Base-by-base conservation (phyloP, 2,329 filamentous ascomycete genomes). In the Phyllosticta capitalensis region DNA sequence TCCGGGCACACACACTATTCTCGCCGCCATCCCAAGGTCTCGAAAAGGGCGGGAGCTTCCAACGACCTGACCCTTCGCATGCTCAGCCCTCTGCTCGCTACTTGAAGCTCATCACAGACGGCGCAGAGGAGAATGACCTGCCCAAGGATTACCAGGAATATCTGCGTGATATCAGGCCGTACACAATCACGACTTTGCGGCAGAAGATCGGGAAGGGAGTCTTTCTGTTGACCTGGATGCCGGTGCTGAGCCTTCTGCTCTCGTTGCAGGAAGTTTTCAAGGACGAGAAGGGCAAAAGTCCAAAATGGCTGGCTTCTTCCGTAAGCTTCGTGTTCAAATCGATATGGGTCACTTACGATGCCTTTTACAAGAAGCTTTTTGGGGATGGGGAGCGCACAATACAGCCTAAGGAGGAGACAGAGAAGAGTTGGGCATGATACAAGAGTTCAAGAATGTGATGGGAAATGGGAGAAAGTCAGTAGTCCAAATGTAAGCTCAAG, bases 81-180 rank as follows among this genome's bases (percentile, higher is more conserved):
- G 88, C 91, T 0, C 90, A 96, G 73, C 82, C 94, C 0, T 95
- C 90, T 1, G 79, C 83, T 51, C 85, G 94, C 12, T 97, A 99
- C 71, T 77, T 96, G 22, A 86, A 87, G 62, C 80, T 96, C 55
- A 83, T 99, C 65, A 83, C 81, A 14, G 83, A 87, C 64, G 94
- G 94, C 17, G 92, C 90, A 0, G 75, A 77, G 1, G 91, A 97
- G 71, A 88, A 94, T 69, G 78, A 79, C n/a, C 79, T 99, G 0
- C 94, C 94, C 0, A 73, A 79, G 5, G 85, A 88, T 58, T 99
- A 96, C 69, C 85, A 85, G 65, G 75, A 76, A 1, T 95, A 92
- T 71, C 79, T 99, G 3, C 76, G 80, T 7, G 75, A 79, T 14
- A 78, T 96, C 52, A 81, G 83, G 58, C 77, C 89, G 0, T 97